Evolutionary conservation across 345 rosid genomes (phyloP).

Genomic region (Arabis hirsuta): DNA sequence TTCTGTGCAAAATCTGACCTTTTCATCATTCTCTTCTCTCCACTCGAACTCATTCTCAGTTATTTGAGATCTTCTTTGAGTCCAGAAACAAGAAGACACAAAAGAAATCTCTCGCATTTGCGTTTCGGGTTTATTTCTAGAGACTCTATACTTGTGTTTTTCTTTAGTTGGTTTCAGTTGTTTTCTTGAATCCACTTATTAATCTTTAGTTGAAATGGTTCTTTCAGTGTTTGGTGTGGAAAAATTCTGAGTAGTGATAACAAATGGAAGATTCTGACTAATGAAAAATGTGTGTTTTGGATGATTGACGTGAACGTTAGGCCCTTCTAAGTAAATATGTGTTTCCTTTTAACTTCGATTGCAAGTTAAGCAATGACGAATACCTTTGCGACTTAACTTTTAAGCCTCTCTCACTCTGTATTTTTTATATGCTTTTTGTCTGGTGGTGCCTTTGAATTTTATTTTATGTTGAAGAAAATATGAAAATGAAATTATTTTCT

Average conservation of each 20-base stretch:
- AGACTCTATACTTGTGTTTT: background rate
- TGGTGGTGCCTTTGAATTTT: constrained; percentile 1
- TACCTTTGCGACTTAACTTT: constrained; percentile 50
- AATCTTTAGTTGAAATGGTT: constrained; percentile 59
- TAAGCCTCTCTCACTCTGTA: constrained; percentile 47
- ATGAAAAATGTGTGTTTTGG: constrained; percentile 39
- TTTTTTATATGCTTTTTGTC: constrained; percentile 3
- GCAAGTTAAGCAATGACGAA: constrained; percentile 69
- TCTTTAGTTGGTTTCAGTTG: constrained; percentile 31
- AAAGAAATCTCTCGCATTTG: constrained; percentile 20
- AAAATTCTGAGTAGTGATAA: constrained; percentile 37
- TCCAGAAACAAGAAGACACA: constrained; percentile 17
- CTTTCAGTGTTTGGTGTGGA: constrained; percentile 80
- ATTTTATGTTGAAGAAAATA: no score
- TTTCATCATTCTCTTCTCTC: constrained; percentile 62
- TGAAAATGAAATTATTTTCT: no score
- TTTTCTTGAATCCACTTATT: constrained; percentile 40
- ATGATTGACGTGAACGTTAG: constrained; percentile 73
- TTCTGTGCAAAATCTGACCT: constrained; percentile 92
- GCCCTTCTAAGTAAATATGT: constrained; percentile 42
- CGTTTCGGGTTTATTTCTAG: constrained; percentile 34
- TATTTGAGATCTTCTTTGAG: constrained; percentile 16
- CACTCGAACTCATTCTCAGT: constrained; percentile 32
- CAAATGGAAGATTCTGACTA: constrained; percentile 30
- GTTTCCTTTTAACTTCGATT: constrained; percentile 59